Conservation (phyloP, 2,329 filamentous ascomycete species). For the Arthrinium phaeospermum region DNA sequence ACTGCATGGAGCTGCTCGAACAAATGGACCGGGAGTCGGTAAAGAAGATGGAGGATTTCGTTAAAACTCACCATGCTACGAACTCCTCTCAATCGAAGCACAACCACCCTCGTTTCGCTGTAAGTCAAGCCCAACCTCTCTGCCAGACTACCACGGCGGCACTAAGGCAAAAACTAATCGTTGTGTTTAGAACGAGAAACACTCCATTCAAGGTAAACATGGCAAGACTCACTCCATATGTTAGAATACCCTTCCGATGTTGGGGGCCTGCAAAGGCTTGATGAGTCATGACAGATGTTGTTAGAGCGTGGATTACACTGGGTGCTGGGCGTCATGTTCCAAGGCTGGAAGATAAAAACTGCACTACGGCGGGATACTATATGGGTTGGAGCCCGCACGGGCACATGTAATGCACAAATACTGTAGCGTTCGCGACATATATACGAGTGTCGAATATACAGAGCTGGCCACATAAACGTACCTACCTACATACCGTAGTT, state of each 20-base stretch:
- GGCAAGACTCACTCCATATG: constrained; percentile 92
- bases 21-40: constrained; percentile 76
- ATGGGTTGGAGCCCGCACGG: background rate
- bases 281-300: background rate
- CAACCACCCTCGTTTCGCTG: constrained; percentile 56
- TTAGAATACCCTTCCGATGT: constrained; percentile 47
- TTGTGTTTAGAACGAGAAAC: constrained; percentile 68
- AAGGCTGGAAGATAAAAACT: background rate
- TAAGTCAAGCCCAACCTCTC: constrained; percentile 40
- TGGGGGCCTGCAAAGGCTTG: background rate
- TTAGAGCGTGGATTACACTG: background rate
- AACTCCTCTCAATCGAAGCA: constrained; percentile 59
- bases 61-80: constrained; percentile 58
- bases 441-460: background rate
- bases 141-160: no score
- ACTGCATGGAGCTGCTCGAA: constrained; percentile 73
- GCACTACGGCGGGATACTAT: background rate
- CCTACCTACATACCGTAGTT: background rate
- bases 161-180: constrained; percentile 20
- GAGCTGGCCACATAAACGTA: no score
- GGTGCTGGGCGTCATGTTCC: background rate
- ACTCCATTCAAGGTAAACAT: constrained; percentile 86
- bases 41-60: constrained; percentile 70
- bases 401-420: background rate
- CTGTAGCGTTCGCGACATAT: background rate